Conservation (phyloP, 371 early-diverging fungal species). For the Furculomyces boomerangus region DNA sequence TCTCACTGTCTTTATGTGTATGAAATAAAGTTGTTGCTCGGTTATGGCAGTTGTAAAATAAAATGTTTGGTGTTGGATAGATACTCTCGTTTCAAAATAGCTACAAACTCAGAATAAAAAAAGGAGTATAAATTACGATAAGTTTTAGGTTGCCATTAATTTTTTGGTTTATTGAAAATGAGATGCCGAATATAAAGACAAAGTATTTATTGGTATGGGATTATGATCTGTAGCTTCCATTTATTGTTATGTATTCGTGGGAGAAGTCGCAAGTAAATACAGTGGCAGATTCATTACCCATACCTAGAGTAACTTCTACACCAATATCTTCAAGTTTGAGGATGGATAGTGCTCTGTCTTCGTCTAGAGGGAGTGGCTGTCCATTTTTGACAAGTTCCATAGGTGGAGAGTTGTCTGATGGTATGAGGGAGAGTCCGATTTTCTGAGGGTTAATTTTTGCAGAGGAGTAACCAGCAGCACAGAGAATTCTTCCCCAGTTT, state of each 20-base stretch:
- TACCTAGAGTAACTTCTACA: conserved; percentile 56
- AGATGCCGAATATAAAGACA: too few relatives aligned
- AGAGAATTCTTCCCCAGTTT: conserved; percentile 88
- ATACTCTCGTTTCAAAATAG: too few relatives aligned
- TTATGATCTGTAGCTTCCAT: conserved; percentile 74
- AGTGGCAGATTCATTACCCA: conserved; percentile 51
- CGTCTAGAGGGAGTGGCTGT: conserved; percentile 58
- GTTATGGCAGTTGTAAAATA: too few relatives aligned
- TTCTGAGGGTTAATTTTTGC: conserved; percentile 51
- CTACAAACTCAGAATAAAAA: too few relatives aligned
- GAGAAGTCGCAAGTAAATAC: conserved; percentile 91
- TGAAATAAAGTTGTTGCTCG: too few relatives aligned
- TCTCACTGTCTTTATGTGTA: too few relatives aligned
- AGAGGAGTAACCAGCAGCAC: conserved; percentile 62
- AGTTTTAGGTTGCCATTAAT: too few relatives aligned
- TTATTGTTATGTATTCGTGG: conserved; percentile 85
- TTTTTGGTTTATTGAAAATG: too few relatives aligned
- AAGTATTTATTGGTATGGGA: too few relatives aligned
- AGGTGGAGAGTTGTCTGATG: conserved; percentile 35
- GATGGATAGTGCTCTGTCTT: conserved; percentile 59
- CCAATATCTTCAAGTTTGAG: conserved; percentile 64
- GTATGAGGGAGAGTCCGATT: conserved; percentile 56
- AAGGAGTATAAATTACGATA: too few relatives aligned
- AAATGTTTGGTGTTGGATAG: too few relatives aligned
- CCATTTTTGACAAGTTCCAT: conserved; percentile 61